Conservation (phyloP, 495 filamentous ascomycete genomes). For the Lepraria neglecta region DNA sequence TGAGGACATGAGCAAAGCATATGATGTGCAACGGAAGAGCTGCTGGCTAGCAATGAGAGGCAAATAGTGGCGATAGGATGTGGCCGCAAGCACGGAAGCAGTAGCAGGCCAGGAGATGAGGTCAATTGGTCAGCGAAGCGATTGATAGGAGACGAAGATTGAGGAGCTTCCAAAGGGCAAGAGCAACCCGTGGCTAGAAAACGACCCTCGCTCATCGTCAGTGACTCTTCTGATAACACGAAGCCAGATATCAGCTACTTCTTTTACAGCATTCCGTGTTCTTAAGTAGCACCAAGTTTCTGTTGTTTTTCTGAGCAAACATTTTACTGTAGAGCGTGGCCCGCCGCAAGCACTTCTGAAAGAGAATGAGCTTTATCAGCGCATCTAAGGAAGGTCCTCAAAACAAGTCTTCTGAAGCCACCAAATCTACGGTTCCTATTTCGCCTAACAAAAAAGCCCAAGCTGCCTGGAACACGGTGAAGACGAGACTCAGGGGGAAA, state of each 20-base stretch:
- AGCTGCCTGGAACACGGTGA: constrained; percentile 16
- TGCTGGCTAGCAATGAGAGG: background rate
- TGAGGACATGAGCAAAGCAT: background rate
- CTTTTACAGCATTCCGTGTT: too few relatives aligned
- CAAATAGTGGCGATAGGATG: background rate
- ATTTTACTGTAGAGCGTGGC: too few relatives aligned
- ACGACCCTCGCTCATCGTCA: too few relatives aligned
- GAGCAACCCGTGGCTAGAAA: too few relatives aligned
- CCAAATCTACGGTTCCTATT: background rate
- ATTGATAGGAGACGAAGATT: background rate
- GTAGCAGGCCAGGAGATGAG: background rate
- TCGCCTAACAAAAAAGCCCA: constrained; percentile 4
- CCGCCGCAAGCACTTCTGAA: background rate
- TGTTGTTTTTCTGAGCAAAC: too few relatives aligned
- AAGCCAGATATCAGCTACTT: too few relatives aligned
- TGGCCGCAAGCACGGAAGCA: background rate
- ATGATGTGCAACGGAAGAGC: background rate
- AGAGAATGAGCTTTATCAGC: background rate
- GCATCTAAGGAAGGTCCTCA: background rate
- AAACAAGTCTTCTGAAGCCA: background rate
- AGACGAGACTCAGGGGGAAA: constrained; percentile 13
- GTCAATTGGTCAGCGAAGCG: background rate
- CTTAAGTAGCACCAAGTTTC: too few relatives aligned
- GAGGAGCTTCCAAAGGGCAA: too few relatives aligned
- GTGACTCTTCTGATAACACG: too few relatives aligned